Evolutionary conservation across 176 grass and related monocot genomes (phyloP).

Genomic region (sorghum (Sorghum bicolor)): DNA sequence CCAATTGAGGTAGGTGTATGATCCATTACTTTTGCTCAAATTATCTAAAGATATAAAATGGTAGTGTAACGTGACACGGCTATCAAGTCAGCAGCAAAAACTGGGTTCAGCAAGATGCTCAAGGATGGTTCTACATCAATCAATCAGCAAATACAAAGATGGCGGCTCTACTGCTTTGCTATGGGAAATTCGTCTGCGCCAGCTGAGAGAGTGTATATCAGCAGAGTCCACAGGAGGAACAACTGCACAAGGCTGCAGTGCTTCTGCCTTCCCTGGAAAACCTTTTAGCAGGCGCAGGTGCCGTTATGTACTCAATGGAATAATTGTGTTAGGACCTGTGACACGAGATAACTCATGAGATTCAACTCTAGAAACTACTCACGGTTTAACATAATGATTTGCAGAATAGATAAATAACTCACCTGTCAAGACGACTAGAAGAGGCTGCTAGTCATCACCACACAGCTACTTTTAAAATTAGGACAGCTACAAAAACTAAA

Average conservation of each 20-base stretch:
- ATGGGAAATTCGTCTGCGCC: not conserved
- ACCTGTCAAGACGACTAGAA: slow-evolving; percentile 19
- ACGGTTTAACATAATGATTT: not conserved
- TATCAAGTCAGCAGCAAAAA: not conserved
- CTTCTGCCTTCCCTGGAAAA: not conserved
- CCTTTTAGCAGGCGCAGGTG: not conserved
- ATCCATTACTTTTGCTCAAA: not conserved
- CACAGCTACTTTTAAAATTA: not conserved
- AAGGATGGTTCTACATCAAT: not conserved
- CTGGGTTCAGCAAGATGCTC: not conserved
- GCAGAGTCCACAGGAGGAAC: not conserved
- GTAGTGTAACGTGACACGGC: not conserved
- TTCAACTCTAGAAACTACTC: not conserved
- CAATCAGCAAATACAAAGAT: not conserved
- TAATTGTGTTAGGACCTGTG: not conserved
- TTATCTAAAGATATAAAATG: not conserved
- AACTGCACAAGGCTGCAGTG: not conserved
- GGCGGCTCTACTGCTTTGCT: not conserved
- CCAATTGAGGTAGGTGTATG: not conserved
- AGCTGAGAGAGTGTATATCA: not conserved
- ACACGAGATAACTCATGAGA: not conserved
- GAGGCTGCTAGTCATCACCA: not conserved
- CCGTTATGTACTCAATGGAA: slow-evolving; percentile 5
- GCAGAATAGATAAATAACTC: not conserved
- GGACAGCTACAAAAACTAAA: not conserved